These are phyloP conservation scores for Claviceps fusiformis DNA, from an alignment of 2,329 filamentous ascomycete genomes.

Conservation along the genomic window DNA sequence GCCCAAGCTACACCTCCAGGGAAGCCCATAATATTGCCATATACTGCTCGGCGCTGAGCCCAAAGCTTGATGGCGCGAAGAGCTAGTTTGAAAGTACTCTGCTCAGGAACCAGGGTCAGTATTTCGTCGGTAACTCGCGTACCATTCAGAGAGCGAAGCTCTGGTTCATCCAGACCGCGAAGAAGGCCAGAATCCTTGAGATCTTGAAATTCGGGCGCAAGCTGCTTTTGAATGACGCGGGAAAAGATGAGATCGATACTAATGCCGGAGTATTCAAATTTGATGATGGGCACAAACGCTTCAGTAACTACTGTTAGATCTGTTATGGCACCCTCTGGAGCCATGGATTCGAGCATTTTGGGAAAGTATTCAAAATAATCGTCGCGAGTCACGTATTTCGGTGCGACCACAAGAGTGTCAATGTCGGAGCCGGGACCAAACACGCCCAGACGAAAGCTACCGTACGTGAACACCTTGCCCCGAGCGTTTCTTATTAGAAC, in stretches of 20 bases:
- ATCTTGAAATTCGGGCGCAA: slow-evolving; percentile 52
- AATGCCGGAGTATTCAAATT: slow-evolving; percentile 80
- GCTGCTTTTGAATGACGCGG: slow-evolving; percentile 55
- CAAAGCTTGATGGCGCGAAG: slow-evolving; percentile 90
- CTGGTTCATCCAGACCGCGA: slow-evolving; percentile 72
- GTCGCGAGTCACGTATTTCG: slow-evolving; percentile 74
- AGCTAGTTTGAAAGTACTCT: slow-evolving; percentile 78
- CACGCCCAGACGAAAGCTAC: slow-evolving; percentile 87
- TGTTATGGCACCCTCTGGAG: slow-evolving; percentile 64
- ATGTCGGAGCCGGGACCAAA: slow-evolving; percentile 96
- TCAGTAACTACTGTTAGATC: slow-evolving; percentile 78
- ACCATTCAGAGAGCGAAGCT: slow-evolving; percentile 82
- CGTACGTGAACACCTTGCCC: slow-evolving; percentile 90
- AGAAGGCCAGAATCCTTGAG: slow-evolving; percentile 75
- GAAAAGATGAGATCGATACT: slow-evolving; percentile 92
- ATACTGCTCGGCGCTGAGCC: slow-evolving; percentile 85
- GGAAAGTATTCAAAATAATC: slow-evolving; percentile 91
- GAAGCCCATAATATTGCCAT: slow-evolving; percentile 92
- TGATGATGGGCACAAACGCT: slow-evolving; percentile 93
- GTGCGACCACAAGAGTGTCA: slow-evolving; percentile 84
- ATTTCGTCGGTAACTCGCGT: slow-evolving; percentile 93
- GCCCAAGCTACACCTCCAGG: slow-evolving; percentile 96
- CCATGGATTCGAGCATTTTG: slow-evolving; percentile 61
- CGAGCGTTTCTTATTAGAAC: slow-evolving; percentile 71
- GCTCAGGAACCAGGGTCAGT: slow-evolving; percentile 73